A percentile compares a stretch with the other conserved stretches of the same genome.
Conservation (phyloP, 768 basidiomycete genomes). For the Clavaria fumosa region DNA sequence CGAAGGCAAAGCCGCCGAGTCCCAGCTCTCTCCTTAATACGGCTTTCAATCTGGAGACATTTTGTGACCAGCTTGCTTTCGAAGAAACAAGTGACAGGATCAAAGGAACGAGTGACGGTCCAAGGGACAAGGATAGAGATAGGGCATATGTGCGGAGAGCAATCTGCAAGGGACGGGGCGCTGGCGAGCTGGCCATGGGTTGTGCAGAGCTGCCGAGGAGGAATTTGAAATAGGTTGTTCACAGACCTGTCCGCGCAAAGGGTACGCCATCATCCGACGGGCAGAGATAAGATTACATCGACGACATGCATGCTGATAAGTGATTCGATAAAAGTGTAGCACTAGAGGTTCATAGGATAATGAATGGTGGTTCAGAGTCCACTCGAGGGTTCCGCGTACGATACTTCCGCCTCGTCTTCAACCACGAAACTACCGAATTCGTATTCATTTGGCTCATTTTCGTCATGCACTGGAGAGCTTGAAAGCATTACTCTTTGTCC, state of each 20-base stretch:
- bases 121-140: conserved; percentile 48
- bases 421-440: conserved; percentile 68
- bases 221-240: too few species aligned
- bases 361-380: background rate
- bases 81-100: conserved; percentile 16
- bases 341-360: too few species aligned
- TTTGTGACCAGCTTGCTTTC: conserved; percentile 8
- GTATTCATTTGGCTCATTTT: conserved; percentile 47
- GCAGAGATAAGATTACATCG: too few species aligned
- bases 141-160: conserved; percentile 55
- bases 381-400: conserved; percentile 17
- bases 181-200: too few species aligned
- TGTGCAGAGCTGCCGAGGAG: too few species aligned
- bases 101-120: conserved; percentile 43
- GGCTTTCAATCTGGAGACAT: conserved; percentile 16
- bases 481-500: conserved; percentile 22
- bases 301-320: too few species aligned
- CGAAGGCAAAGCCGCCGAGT: conserved; percentile 51
- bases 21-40: conserved; percentile 42
- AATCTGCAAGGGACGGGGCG: conserved; percentile 42
- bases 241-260: too few species aligned
- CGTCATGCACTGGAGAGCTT: conserved; percentile 45
- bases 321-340: too few species aligned
- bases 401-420: conserved; percentile 58
- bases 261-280: too few species aligned